Evolutionary conservation across 805 yeast genomes (phyloP), one percentile per base, ranked within the genome.

Genomic region (Ogataea glucozyma): DNA sequence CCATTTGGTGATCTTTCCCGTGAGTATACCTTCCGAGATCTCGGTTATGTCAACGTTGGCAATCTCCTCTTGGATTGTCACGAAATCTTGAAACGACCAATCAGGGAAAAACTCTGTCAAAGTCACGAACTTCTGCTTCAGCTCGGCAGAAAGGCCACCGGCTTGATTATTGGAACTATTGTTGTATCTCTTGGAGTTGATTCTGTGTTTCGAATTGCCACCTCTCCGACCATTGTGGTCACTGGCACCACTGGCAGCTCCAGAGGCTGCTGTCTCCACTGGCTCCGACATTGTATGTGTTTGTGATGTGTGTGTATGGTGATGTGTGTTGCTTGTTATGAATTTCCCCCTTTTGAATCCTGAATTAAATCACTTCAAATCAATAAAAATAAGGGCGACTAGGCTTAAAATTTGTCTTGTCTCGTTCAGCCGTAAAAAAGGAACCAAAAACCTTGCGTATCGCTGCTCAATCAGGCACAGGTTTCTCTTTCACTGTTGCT

Each of bases 1-100:
- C 97, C 98, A 91, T 66, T 85, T 88, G 53, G 85, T 76, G 27
- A 88, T 95, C 57, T 85, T 85, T 52, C 96, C 96, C 48, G 88
- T 86, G 44, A 95, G 83, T 66, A 93, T 90, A 64, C 88, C 83
- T 60, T 85, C 90, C 51, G 88, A 83, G 51, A 93, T 87, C 32
- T 78, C 75, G 60, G 85, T 95, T 53, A 89, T 72, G 61, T 85
- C 89, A 49, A 81, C 73, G 31, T 53, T 73, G 54, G 63, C 57
- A 50, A 83, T 78, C 66, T 93, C 98, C 44, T 73, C 72, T 54
- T 90, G 80, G 46, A 88, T 80, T 40, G 83, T 78, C 34, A 73
- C 68, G 61, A 93, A 79, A 62, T 93, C 99, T 21, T 86, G 95
- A 41, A 76, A 72, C 36, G 86, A 77, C 99, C 99, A 93, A 61